Evolutionary conservation across 2,329 filamentous ascomycete genomes (phyloP), one percentile per base, ranked within the genome.

Genomic region (Scedosporium aurantiacum): DNA sequence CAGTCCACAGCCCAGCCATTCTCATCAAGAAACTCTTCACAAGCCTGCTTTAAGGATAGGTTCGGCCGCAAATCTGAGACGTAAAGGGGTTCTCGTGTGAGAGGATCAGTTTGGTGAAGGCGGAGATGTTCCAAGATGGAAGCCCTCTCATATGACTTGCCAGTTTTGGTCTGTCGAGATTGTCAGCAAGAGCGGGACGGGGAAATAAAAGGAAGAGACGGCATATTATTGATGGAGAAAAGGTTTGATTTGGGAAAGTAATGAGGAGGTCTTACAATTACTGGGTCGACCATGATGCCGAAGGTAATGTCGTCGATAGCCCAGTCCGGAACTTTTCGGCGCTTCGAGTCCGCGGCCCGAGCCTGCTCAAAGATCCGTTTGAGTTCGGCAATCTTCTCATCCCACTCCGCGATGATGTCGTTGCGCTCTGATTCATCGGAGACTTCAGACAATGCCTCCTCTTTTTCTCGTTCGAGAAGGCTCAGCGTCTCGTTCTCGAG

Each of bases 1-100:
- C 89, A 97, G 71, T 97, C 92, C 45, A 89, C 91, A 0, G 91
- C 91, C 90, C 94, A 96, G 8, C 91, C 92, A 68, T 96, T 97
- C 66, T 89, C 78, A 28, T 89, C 82, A 63, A 97, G 76, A 68
- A 96, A 97, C 66, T 94, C 89, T 55, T 89, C 85, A 69, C 91
- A 95, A 0, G 90, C 93, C 60, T 89, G 82, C 71, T 87, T 90
- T 62, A 97, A 77, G 0, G 82, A 88, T 54, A 95, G 79, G 71
- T 97, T 97, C 0, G 90, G 88, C 50, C 91, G 80, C 60, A 97
- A 73, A 54, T 97, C 91, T 1, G 79, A 75, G 0, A 84, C 78
- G 0, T 74, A 75, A 57, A 97, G 79, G 0, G 88, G 84, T 64
- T 91, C 87, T 50, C 93, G 80, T 0, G 93, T 97, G 41, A 97